Base-by-base conservation (phyloP, 1,284 basidiomycete species). In the Fomitopsis pinicola region DNA sequence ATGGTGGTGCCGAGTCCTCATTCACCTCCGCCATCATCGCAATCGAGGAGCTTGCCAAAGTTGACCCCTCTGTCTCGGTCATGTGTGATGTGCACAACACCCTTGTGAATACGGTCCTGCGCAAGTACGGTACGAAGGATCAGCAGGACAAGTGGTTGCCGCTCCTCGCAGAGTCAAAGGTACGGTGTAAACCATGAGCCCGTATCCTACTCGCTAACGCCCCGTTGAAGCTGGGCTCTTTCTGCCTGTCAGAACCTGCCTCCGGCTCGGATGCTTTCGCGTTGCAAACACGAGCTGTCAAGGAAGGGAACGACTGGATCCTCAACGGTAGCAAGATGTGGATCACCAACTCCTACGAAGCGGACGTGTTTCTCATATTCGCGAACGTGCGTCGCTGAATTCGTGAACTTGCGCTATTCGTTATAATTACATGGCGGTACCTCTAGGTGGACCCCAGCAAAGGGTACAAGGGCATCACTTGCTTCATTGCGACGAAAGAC, bases 381-480 rank as follows among this genome's bases (percentile, higher is more conserved):
- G 97, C 97, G 61, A 98, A 95, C 69, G 92, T 89, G 64, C 46
- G 81, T 72, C 53, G 35, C 28, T 22, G 48, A 9, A 44, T 17
- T 55, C 15, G 12, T 56, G 36, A 42, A 35, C 26, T 28, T 22
- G 30, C 6, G 8, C 19, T 36, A 12, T 48, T 12, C 30, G 28
- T 6, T 36, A 36, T 36, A 12, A 36, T 22, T 2, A 22, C 28
- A 5, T 45, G 19, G 36, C 22, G 38, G 0, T 22, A 22, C 0
- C 14, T 0, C 17, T 12, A 57, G 88, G 72, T 94, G 48, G 95
- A 98, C 76, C 91, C 94, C 0, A 91, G 86, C 68, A 95, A 96
- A 75, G 97, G 97, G 1, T 99, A 99, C 85, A 99, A 98, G 78
- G 97, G 97, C 42, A 99, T 99, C 76, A 97, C 95, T 22, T 98